These are phyloP conservation scores for Clitopilus hobsonii DNA, from an alignment of 768 basidiomycete species.

Conservation along the genomic window DNA sequence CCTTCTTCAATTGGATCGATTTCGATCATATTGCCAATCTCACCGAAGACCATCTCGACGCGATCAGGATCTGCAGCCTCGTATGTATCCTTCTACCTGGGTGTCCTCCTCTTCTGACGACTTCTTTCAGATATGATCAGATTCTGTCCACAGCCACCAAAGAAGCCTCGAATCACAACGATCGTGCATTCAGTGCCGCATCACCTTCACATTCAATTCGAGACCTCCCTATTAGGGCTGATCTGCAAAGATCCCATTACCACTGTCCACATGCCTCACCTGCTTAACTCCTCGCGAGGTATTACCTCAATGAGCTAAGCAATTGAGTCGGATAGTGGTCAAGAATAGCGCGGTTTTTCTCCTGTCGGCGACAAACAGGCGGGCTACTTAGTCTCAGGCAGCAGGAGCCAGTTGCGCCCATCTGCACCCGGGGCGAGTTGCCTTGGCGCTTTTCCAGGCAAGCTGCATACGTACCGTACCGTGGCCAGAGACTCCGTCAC, in stretches of 20 bases:
- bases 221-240: slow-evolving; percentile 32
- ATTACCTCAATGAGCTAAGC: too few species aligned
- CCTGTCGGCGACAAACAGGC: too few species aligned
- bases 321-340: too few species aligned
- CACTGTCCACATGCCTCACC: neutral
- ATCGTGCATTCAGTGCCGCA: slow-evolving; percentile 12
- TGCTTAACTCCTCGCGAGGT: neutral
- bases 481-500: too few species aligned
- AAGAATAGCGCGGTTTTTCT: too few species aligned
- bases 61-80: slow-evolving; percentile 23
- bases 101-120: slow-evolving; percentile 8
- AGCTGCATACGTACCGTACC: too few species aligned
- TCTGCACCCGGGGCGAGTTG: too few species aligned
- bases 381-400: too few species aligned
- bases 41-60: slow-evolving; percentile 30
- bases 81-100: slow-evolving; percentile 18
- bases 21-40: slow-evolving; percentile 38
- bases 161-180: slow-evolving; percentile 12
- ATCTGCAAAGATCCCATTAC: neutral
- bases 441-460: too few species aligned
- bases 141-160: neutral
- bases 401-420: too few species aligned
- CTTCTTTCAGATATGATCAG: neutral
- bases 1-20: slow-evolving; percentile 38
- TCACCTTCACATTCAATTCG: slow-evolving; percentile 23